A percentile compares a stretch with the other conserved stretches of the same genome.
phyloP scores from a whole-genome alignment of 306 rosid species.

The Lathyrus oleraceus region DNA sequence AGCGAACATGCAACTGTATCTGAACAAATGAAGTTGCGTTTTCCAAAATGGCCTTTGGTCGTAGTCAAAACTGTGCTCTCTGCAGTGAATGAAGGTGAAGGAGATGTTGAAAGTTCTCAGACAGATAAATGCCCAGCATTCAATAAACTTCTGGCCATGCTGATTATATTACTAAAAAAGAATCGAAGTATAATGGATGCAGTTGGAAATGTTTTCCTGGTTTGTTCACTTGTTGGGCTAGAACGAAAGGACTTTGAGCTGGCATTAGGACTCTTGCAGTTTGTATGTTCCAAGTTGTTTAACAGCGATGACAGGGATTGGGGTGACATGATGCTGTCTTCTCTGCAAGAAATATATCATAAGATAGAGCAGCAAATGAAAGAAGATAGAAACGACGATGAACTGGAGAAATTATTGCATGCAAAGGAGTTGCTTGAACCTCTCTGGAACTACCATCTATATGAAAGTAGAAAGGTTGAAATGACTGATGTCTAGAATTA shows the following conservation, averaged over 20 bases:
- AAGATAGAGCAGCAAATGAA: constrained; percentile 60
- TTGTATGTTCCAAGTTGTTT: constrained; percentile 62
- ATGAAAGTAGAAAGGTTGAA: constrained; percentile 69
- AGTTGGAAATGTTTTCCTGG: constrained; percentile 64
- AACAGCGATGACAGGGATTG: constrained; percentile 57
- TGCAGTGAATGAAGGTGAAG: constrained; percentile 46
- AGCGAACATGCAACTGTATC: constrained; percentile 30
- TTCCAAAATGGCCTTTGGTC: constrained; percentile 66
- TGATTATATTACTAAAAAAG: constrained; percentile 52
- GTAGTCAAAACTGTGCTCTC: constrained; percentile 61
- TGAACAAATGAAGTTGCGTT: constrained; percentile 47
- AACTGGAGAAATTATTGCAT: constrained; percentile 42
- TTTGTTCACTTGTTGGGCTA: constrained; percentile 58
- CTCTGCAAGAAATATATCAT: constrained; percentile 64
- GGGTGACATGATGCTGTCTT: constrained; percentile 71
- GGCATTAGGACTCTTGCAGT: constrained; percentile 70
- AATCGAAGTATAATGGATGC: constrained; percentile 56
- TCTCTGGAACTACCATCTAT: constrained; percentile 78
- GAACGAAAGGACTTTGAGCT: constrained; percentile 55
- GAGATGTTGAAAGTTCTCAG: constrained; percentile 41
- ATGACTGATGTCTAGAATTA: constrained; percentile 52
- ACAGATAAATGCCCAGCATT: constrained; percentile 48
- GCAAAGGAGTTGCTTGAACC: constrained; percentile 76
- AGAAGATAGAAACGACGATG: constrained; percentile 56
- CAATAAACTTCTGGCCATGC: constrained; percentile 53